These are phyloP conservation scores for Eutypella sp. DNA, from an alignment of 2,329 filamentous ascomycete genomes.

Conservation along the genomic window DNA sequence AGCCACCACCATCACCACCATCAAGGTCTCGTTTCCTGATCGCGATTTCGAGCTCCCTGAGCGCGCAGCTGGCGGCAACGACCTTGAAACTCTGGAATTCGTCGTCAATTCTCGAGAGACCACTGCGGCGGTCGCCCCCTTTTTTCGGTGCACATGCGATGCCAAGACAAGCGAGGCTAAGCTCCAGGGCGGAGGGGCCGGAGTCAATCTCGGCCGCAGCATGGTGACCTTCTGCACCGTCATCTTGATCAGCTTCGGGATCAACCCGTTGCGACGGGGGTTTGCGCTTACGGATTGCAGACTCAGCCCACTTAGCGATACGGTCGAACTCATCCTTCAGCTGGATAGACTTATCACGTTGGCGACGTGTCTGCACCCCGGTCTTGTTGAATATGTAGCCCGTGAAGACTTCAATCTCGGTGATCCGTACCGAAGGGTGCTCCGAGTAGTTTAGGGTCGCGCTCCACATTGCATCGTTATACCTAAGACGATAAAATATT, in stretches of 20 bases:
- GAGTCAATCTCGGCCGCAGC: too few relatives aligned
- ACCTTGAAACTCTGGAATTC: slow-evolving; percentile 26
- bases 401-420: slow-evolving; percentile 51
- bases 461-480: slow-evolving; percentile 38
- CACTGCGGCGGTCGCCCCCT: neutral
- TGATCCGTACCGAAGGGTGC: slow-evolving; percentile 38
- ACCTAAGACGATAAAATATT: slow-evolving; percentile 30
- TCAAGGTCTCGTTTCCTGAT: slow-evolving; percentile 10
- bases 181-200: slow-evolving; percentile 16
- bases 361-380: slow-evolving; percentile 43
- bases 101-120: slow-evolving; percentile 4
- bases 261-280: slow-evolving; percentile 5
- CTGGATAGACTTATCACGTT: slow-evolving; percentile 47
- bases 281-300: slow-evolving; percentile 28
- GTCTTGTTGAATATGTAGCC: slow-evolving; percentile 50
- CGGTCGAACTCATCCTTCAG: slow-evolving; percentile 48
- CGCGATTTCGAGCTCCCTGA: slow-evolving; percentile 24
- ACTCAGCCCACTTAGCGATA: slow-evolving; percentile 36
- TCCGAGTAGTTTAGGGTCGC: slow-evolving; percentile 41
- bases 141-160: slow-evolving; percentile 9
- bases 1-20: slow-evolving; percentile 11
- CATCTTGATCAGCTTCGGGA: slow-evolving; percentile 4
- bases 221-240: slow-evolving; percentile 1
- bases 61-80: slow-evolving; percentile 24
- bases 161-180: slow-evolving; percentile 26